Percentiles rank a stretch among this genome's conserved stretches.
phyloP scores from a whole-genome alignment of 768 basidiomycete genomes.

The Gautieria morchelliformis region DNA sequence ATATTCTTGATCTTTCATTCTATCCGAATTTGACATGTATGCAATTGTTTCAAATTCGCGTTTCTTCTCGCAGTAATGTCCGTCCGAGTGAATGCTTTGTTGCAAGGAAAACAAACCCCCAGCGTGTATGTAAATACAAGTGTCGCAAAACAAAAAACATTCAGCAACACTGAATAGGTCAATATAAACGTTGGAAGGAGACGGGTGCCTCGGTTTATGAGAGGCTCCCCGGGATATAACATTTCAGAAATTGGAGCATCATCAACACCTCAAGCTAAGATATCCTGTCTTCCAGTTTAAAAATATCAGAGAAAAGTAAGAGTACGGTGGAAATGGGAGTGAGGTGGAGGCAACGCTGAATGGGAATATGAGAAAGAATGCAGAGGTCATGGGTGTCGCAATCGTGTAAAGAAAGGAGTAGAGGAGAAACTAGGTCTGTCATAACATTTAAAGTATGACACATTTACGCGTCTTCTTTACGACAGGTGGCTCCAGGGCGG shows the following conservation, averaged over 20 bases:
- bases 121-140: not conserved
- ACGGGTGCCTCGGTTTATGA: not conserved
- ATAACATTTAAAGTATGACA: slow-evolving; percentile 63
- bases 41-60: not conserved
- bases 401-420: slow-evolving; percentile 13
- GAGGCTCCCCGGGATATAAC: not conserved
- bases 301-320: slow-evolving; percentile 1
- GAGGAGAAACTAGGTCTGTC: not conserved
- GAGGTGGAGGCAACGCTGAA: slow-evolving; percentile 11
- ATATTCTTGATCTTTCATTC: not conserved
- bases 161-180: not conserved
- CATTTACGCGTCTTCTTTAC: slow-evolving; percentile 70
- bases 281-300: slow-evolving; percentile 5
- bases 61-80: not conserved
- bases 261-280: not conserved
- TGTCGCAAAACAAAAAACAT: not conserved
- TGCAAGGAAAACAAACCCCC: not conserved
- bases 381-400: slow-evolving; percentile 25
- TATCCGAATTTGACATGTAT: not conserved
- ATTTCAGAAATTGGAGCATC: not conserved
- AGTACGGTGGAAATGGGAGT: not conserved
- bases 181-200: not conserved
- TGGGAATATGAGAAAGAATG: slow-evolving; percentile 28
- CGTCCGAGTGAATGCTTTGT: not conserved
- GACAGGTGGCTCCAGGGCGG: slow-evolving; percentile 94